A percentile compares a stretch with the other conserved stretches of the same genome.
These are phyloP conservation scores for Lentinula guzmanii DNA, from an alignment of 768 basidiomycete species.

Conservation along the genomic window DNA sequence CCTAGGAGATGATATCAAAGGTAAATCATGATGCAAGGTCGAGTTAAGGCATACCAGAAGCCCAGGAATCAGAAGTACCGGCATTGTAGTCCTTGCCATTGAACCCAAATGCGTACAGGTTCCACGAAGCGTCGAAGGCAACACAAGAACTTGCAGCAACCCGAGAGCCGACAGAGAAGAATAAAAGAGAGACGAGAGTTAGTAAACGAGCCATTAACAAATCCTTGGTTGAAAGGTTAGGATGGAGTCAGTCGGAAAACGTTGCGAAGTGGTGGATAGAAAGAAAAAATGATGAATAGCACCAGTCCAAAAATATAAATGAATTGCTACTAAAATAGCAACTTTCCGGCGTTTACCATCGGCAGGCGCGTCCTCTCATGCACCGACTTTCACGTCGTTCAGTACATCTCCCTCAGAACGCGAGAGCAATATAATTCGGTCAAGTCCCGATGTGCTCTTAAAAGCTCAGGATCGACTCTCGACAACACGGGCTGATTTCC, in stretches of 20 bases:
- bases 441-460: too few relatives aligned
- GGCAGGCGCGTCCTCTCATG: too few relatives aligned
- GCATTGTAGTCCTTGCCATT: slow-evolving; percentile 81
- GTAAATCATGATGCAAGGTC: background rate
- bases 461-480: too few relatives aligned
- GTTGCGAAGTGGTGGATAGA: background rate
- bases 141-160: slow-evolving; percentile 54
- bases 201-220: slow-evolving; percentile 11
- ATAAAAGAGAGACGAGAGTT: slow-evolving; percentile 51
- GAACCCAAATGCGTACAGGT: slow-evolving; percentile 82
- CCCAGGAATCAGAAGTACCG: slow-evolving; percentile 67
- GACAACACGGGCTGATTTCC: too few relatives aligned
- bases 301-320: background rate
- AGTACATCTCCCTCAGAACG: too few relatives aligned
- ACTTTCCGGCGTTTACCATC: too few relatives aligned
- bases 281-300: background rate
- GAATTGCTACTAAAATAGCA: background rate
- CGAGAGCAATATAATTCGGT: too few relatives aligned
- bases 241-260: background rate
- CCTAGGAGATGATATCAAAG: slow-evolving; percentile 26
- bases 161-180: slow-evolving; percentile 26
- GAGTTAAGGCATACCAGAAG: slow-evolving; percentile 31
- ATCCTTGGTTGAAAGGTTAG: background rate
- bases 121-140: slow-evolving; percentile 75
- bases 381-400: too few relatives aligned